Percentiles rank a stretch among this genome's conserved stretches.
Conservation (phyloP, 352 stramenopile genomes). For the Albugo candida region DNA sequence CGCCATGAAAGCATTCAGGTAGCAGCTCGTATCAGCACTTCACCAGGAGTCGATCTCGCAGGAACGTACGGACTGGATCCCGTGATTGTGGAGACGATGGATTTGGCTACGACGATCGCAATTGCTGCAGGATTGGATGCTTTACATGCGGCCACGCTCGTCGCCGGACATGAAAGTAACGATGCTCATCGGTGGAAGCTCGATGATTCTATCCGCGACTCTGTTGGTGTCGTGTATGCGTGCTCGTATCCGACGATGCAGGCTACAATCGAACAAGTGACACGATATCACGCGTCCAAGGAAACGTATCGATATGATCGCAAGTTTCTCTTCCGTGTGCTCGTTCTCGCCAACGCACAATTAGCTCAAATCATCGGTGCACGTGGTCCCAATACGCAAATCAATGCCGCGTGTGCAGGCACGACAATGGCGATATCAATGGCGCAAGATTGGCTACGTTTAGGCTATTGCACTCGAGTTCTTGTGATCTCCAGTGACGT, state of each 20-base stretch:
- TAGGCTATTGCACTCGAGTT: constrained; percentile 83
- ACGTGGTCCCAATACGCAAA: constrained; percentile 89
- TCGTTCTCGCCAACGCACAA: constrained; percentile 92
- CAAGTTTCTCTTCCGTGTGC: constrained; percentile 93
- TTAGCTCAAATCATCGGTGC: constrained; percentile 89
- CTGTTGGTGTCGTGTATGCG: constrained; percentile 88
- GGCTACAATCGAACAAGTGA: constrained; percentile 80
- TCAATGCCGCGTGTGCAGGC: constrained; percentile 90
- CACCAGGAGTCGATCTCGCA: constrained; percentile 18
- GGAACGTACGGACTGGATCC: constrained; percentile 71
- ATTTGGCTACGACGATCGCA: constrained; percentile 84
- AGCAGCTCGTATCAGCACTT: constrained; percentile 65
- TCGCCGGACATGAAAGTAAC: constrained; percentile 18
- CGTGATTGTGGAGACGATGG: constrained; percentile 87
- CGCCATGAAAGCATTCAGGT: constrained; percentile 74
- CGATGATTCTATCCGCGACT: constrained; percentile 63
- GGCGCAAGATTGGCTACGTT: constrained; percentile 88
- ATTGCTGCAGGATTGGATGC: constrained; percentile 89
- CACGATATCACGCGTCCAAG: constrained; percentile 34
- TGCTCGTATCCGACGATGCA: constrained; percentile 92
- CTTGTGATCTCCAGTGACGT: constrained; percentile 90
- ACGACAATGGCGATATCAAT: constrained; percentile 85
- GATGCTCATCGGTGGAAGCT: constrained; percentile 59
- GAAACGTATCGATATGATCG: constrained; percentile 84
- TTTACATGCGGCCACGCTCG: constrained; percentile 81